Evolutionary conservation across 352 stramenopile genomes (phyloP).

Genomic region (Globisporangium spinosum): DNA sequence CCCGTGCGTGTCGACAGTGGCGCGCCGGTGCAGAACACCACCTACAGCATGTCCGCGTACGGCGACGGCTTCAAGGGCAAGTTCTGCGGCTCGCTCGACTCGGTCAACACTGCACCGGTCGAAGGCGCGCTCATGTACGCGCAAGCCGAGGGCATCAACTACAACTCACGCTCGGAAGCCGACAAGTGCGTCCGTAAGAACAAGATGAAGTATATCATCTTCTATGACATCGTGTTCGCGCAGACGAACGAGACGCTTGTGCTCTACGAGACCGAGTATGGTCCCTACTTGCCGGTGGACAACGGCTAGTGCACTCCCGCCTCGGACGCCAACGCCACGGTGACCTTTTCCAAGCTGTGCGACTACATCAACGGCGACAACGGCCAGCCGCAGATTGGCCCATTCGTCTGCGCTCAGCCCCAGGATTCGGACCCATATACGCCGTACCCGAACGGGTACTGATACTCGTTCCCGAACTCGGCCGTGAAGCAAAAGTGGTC

Average conservation of each 20-base stretch:
- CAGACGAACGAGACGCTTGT: constrained; percentile 80
- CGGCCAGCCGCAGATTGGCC: constrained; percentile 54
- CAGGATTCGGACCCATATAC: constrained; percentile 49
- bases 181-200: constrained; percentile 55
- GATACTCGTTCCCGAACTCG: constrained; percentile 81
- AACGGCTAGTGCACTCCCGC: constrained; percentile 53
- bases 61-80: constrained; percentile 28
- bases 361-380: constrained; percentile 75
- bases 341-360: constrained; percentile 48
- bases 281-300: constrained; percentile 66
- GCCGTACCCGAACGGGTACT: constrained; percentile 69
- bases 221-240: constrained; percentile 74
- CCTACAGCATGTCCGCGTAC: constrained; percentile 33
- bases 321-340: constrained; percentile 22
- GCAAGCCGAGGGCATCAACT: constrained; percentile 51
- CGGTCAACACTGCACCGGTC: constrained; percentile 39
- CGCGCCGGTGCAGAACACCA: constrained; percentile 43
- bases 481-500: constrained; percentile 27
- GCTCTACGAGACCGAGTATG: constrained; percentile 68
- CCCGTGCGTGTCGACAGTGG: constrained; percentile 58
- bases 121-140: constrained; percentile 52
- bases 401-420: constrained; percentile 52
- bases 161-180: constrained; percentile 23
- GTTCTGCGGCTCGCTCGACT: constrained; percentile 35
- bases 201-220: constrained; percentile 74